Base-by-base conservation (phyloP, 176 grass and related monocot genomes). In the Guadua angustifolia region DNA sequence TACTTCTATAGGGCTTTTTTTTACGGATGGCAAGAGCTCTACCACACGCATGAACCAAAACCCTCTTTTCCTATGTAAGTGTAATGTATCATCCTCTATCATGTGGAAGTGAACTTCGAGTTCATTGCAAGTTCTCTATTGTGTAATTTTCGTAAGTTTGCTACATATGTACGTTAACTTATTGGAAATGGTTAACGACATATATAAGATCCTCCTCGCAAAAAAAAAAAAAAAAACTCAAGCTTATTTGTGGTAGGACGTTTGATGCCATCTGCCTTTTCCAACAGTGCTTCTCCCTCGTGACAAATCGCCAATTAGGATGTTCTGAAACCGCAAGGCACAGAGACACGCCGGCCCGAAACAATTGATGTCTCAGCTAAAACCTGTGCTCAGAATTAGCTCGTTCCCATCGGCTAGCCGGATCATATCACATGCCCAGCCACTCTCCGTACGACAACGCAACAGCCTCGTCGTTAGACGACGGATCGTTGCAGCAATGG, bases 311-410 rank as follows among this genome's bases (percentile, higher is more conserved):
- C n/a, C 25, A 46, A 44, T 76, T 64, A 67, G 32, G 7, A 29
- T 66, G 73, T 44, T 45, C 49, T 16, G 70, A 40, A 66, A 32
- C 60, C 46, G 45, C 82, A 66, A 45, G 35, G 59, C 82, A 58
- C 35, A 0, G 26, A n/a, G 19, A 52, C 40, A 69, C 24, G 55
- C 36, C 72, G 46, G 65, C 40, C 51, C 52, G 44, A 49, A 15
- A 19, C 75, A 72, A 79, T 79, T 40, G 83, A 86, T 86, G 66
- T 3, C 43, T 50, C 32, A 52, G 61, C 75, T 71, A 64, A 45
- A 85, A 33, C 38, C 57, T 5, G 56, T 7, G 70, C 3, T 51
- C 47, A 3, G 46, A 19, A 52, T 33, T 32, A 32, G 29, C 71
- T 53, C 26, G 46, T 15, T 36, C 10, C 22, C 51, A 36, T 57